A percentile compares a stretch with the other conserved stretches of the same genome.
Conservation (phyloP, 2,329 filamentous ascomycete species). For the Aspergillus aculeatus region DNA sequence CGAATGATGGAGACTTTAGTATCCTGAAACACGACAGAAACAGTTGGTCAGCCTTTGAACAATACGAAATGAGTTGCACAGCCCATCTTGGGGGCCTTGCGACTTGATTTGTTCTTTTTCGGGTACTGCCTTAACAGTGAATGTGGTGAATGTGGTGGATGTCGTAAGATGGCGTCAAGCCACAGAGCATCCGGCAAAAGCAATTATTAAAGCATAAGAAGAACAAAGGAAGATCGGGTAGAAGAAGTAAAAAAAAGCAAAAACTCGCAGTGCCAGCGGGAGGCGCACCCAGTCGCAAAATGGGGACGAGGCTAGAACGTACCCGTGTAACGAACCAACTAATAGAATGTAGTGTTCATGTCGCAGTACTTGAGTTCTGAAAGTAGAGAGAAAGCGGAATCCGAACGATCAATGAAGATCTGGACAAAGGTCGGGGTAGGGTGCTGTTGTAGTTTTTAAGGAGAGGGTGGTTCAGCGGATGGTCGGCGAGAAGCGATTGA, state of each 20-base stretch:
- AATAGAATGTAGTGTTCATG: conserved; percentile 14
- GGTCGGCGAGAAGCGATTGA: not conserved
- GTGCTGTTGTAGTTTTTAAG: not conserved
- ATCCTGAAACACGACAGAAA: conserved; percentile 8
- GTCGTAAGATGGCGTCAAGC: conserved; percentile 9
- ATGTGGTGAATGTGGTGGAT: conserved; percentile 6
- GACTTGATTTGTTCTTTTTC: not conserved
- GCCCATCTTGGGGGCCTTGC: conserved; percentile 10
- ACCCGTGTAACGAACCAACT: conserved; percentile 21
- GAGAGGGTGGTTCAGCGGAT: not conserved
- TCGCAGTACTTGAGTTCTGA: not conserved
- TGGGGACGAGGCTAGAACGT: conserved; percentile 14
- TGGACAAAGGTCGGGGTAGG: not conserved
- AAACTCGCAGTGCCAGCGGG: not conserved
- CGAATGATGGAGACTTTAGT: not conserved
- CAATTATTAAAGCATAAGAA: not conserved
- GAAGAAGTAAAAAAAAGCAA: not conserved
- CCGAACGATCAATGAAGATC: conserved; percentile 3
- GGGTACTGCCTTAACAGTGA: not conserved
- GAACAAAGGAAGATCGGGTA: not conserved
- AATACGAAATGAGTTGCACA: conserved; percentile 8
- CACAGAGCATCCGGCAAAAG: not conserved
- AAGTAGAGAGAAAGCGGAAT: not conserved
- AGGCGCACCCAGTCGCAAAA: conserved; percentile 9
- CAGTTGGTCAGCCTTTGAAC: conserved; percentile 10